Percentiles rank a stretch among this genome's conserved stretches.
Conservation (phyloP, 108 stramenopile species). For the Stephanodiscus triporus region DNA sequence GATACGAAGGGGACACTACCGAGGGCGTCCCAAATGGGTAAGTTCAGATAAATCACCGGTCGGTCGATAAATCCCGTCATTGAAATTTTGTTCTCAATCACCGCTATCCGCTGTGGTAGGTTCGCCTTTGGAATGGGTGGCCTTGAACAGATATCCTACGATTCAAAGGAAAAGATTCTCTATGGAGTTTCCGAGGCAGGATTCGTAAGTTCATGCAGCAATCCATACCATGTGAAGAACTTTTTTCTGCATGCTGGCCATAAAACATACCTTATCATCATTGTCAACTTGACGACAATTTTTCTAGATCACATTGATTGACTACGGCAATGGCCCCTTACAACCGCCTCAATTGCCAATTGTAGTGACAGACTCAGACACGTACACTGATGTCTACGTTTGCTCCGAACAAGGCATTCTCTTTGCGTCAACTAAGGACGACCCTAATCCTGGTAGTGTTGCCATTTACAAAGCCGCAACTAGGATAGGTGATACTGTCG, state of each 20-base stretch:
- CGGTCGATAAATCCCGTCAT: not conserved
- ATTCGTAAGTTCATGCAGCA: slow-evolving; percentile 7
- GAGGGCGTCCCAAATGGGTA: slow-evolving; percentile 34
- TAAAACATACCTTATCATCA: not conserved
- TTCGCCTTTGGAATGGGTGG: slow-evolving; percentile 58
- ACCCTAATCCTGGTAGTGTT: slow-evolving; percentile 36
- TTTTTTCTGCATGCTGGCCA: too few relatives aligned
- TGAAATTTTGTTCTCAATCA: not conserved
- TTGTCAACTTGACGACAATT: not conserved
- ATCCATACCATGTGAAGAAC: not conserved
- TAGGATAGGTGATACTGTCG: slow-evolving; percentile 6
- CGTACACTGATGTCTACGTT: slow-evolving; percentile 29
- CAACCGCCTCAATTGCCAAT: slow-evolving; percentile 30
- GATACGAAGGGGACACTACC: slow-evolving; percentile 19
- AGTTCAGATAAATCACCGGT: not conserved
- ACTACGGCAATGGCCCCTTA: slow-evolving; percentile 35
- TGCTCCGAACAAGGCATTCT: slow-evolving; percentile 39
- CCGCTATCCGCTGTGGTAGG: slow-evolving; percentile 10
- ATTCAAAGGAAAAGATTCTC: slow-evolving; percentile 46
- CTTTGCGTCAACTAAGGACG: slow-evolving; percentile 33
- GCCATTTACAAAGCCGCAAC: slow-evolving; percentile 35
- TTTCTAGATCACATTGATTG: slow-evolving; percentile 45
- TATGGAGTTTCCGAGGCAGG: slow-evolving; percentile 52
- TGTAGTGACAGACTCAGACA: slow-evolving; percentile 9
- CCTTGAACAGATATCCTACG: slow-evolving; percentile 44